Conservation (phyloP, 2,329 filamentous ascomycete species). For the Colletotrichum destructivum region DNA sequence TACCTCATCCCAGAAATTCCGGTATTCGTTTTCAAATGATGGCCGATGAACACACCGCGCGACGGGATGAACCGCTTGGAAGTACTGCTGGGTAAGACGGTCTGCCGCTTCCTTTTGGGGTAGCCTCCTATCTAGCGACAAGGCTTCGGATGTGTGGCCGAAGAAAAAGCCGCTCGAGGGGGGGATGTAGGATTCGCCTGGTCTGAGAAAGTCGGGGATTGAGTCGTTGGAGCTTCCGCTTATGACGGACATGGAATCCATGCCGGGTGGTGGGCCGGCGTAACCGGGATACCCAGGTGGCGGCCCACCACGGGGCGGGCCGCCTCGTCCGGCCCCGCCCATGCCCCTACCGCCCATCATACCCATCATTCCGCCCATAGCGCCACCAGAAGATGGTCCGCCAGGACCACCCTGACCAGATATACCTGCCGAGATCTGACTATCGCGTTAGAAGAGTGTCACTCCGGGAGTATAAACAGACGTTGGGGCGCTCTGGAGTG, state of each 20-base stretch:
- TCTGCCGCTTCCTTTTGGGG: constrained; percentile 72
- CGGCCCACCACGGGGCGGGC: constrained; percentile 43
- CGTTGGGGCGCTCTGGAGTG: background rate
- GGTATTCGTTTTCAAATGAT: constrained; percentile 76
- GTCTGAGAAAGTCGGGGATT: constrained; percentile 71
- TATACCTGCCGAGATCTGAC: constrained; percentile 55
- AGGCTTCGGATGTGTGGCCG: constrained; percentile 63
- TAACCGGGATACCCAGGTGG: constrained; percentile 41
- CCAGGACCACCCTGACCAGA: constrained; percentile 44
- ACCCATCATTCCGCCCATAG: constrained; percentile 37
- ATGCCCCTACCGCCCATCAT: constrained; percentile 37
- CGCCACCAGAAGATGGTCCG: constrained; percentile 33
- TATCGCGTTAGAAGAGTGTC: constrained; percentile 12
- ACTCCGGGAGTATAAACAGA: background rate
- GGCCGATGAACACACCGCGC: constrained; percentile 78
- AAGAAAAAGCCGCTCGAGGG: constrained; percentile 80
- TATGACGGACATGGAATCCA: constrained; percentile 44
- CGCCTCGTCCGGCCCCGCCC: constrained; percentile 36
- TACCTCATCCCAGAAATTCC: constrained; percentile 76
- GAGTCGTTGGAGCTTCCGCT: constrained; percentile 48
- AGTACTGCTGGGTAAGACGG: constrained; percentile 77
- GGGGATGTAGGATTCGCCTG: constrained; percentile 76
- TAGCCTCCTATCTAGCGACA: constrained; percentile 72
- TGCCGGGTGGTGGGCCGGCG: constrained; percentile 41
- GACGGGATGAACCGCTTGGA: constrained; percentile 77